Percentiles rank a stretch among this genome's conserved stretches.
Conservation (phyloP, 2,329 filamentous ascomycete genomes). For the Metarhizium humberi region DNA sequence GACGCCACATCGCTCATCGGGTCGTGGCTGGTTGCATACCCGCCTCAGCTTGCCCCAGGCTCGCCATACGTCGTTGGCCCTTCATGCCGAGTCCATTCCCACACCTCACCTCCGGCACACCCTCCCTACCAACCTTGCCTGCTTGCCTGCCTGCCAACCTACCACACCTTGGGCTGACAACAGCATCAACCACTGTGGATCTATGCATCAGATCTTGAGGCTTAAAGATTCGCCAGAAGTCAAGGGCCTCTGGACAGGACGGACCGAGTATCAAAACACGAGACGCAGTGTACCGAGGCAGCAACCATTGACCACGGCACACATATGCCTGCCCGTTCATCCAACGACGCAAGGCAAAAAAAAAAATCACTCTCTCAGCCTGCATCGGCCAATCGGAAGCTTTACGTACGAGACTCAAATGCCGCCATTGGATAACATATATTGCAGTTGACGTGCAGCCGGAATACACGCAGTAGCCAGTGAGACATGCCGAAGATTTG, state of each 20-base stretch:
- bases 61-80: not conserved
- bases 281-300: not conserved
- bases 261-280: not conserved
- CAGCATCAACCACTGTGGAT: not conserved
- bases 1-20: not conserved
- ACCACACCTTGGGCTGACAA: not conserved
- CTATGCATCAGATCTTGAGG: not conserved
- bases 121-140: not conserved
- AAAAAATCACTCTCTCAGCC: not conserved
- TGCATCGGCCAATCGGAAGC: not conserved
- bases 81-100: not conserved
- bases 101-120: not conserved
- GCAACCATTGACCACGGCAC: not conserved
- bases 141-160: not conserved
- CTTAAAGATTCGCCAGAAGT: not conserved
- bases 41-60: not conserved
- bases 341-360: not conserved
- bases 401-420: not conserved
- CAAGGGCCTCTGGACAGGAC: not conserved
- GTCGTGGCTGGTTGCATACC: not conserved
- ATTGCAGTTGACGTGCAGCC: not conserved
- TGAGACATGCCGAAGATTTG: not conserved
- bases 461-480: not conserved
- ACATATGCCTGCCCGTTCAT: not conserved
- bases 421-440: not conserved